A percentile compares a stretch with the other conserved stretches of the same genome.
These are phyloP conservation scores for Cetraspora pellucida DNA, from an alignment of 192 early-diverging fungal species.

Conservation along the genomic window DNA sequence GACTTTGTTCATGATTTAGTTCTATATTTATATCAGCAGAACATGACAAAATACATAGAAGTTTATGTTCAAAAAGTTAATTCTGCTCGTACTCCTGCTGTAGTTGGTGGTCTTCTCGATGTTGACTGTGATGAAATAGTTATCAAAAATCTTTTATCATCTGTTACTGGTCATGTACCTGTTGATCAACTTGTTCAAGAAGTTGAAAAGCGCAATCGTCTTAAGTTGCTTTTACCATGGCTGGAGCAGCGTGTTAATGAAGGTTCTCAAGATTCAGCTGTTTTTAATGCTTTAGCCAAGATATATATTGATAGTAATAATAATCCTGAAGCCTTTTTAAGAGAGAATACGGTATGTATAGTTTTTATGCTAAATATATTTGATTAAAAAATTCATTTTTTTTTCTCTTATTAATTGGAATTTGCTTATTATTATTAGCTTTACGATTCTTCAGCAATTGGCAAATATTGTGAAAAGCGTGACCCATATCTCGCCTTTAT, in stretches of 20 bases:
- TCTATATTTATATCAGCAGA: conserved; percentile 93
- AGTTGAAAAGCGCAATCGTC: conserved; percentile 93
- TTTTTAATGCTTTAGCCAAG: conserved; percentile 98
- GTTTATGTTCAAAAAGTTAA: conserved; percentile 99
- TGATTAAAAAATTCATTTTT: conserved; percentile 21
- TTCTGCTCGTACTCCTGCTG: conserved; percentile 87
- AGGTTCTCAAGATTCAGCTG: conserved; percentile 83
- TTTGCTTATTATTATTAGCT: conserved; percentile 43
- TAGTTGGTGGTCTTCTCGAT: conserved; percentile 95
- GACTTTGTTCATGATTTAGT: conserved; percentile 98
- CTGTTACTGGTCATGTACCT: conserved; percentile 81
- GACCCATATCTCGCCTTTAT: conserved; percentile 96
- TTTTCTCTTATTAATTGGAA: background rate
- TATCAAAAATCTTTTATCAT: conserved; percentile 89
- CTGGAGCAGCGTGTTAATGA: conserved; percentile 87
- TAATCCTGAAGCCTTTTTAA: conserved; percentile 95
- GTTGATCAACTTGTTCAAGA: conserved; percentile 86
- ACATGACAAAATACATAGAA: conserved; percentile 94
- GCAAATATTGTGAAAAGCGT: conserved; percentile 98
- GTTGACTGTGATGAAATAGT: conserved; percentile 96
- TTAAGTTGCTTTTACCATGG: conserved; percentile 96
- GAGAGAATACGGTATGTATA: conserved; percentile 67
- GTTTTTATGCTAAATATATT: background rate
- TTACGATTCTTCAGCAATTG: conserved; percentile 90
- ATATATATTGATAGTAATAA: conserved; percentile 99